Evolutionary conservation across 192 early-diverging fungal genomes (phyloP), one percentile per base, ranked within the genome.

Genomic region (Backusella parvicylindrica): DNA sequence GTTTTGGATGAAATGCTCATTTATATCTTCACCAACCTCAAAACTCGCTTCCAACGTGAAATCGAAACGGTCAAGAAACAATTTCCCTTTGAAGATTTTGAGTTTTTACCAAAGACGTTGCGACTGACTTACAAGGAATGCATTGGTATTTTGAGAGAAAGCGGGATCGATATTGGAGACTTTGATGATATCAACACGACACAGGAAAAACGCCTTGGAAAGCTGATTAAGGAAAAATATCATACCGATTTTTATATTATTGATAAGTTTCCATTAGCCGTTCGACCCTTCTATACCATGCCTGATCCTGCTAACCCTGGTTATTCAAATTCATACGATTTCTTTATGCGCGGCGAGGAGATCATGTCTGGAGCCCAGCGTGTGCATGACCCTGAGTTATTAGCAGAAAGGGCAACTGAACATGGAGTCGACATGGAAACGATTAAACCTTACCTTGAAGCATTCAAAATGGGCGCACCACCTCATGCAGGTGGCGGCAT

Each of bases 211-310:
- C 77, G 84, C 37, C 89, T 99, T 18, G 98, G 98, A 66, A 81
- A 89, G 74, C 84, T 98, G 43, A 94, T 99, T 71, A 91, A 92
- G 79, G 90, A 94, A 71, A 95, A 97, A 88, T 97, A 98, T 86
- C 80, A 91, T 73, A 98, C 97, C n/a, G 98, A 99, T 85, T 99
- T 99, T 80, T 99, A 94, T 86, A 95, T 99, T 81, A 82, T 99
- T 60, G 98, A 99, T 89, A 99, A 99, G 87, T 99, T 99, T 90
- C 98, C 98, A n/a, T 83, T 96, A 69, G 89, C 79, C 3, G 90
- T 99, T 43, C 90, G 98, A 56, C 96, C 98, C 36, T 98, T 98
- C 90, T 99, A 99, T 89, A 99, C 98, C 33, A 99, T 99, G 98
- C 97, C 97, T 37, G 97, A 99, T 82, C 93, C 98, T 26, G 79